phyloP scores from a whole-genome alignment of 192 early-diverging fungal genomes.

The Coemansia sp. region DNA sequence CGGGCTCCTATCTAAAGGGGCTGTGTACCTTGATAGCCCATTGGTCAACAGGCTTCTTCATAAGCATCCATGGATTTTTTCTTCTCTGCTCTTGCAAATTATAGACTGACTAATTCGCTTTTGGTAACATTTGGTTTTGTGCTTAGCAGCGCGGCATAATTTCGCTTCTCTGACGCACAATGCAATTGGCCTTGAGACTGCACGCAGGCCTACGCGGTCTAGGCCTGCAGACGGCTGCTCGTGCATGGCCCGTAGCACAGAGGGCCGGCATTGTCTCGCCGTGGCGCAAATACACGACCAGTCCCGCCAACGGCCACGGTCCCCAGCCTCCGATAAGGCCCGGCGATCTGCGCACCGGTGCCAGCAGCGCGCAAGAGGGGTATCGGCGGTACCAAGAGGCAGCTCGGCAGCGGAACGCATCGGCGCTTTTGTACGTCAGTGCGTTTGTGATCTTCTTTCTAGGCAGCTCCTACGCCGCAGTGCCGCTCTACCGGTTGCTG shows the following conservation, averaged over 20 bases:
- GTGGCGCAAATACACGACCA: not conserved
- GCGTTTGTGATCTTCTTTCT: constrained; percentile 81
- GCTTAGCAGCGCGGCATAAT: not conserved
- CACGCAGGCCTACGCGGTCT: not conserved
- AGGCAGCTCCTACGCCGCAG: constrained; percentile 88
- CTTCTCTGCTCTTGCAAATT: not conserved
- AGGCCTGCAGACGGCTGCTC: not conserved
- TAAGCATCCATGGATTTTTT: not conserved
- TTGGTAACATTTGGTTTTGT: not conserved
- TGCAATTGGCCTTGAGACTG: not conserved
- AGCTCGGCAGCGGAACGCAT: constrained; percentile 36
- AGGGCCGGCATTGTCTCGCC: not conserved
- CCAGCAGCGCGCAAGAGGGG: constrained; percentile 23
- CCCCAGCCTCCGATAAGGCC: not conserved
- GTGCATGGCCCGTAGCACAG: not conserved
- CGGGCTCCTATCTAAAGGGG: not conserved
- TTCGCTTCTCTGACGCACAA: not conserved
- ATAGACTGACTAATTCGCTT: not conserved
- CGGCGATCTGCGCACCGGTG: not conserved
- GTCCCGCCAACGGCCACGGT: not conserved
- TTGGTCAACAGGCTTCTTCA: not conserved
- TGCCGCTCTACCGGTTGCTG: constrained; percentile 92
- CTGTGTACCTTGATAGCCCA: not conserved
- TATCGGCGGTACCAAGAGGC: constrained; percentile 27
- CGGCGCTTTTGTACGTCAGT: constrained; percentile 70